Evolutionary conservation across 2,329 filamentous ascomycete species (phyloP).

Genomic region (Stachybotrys elegans): DNA sequence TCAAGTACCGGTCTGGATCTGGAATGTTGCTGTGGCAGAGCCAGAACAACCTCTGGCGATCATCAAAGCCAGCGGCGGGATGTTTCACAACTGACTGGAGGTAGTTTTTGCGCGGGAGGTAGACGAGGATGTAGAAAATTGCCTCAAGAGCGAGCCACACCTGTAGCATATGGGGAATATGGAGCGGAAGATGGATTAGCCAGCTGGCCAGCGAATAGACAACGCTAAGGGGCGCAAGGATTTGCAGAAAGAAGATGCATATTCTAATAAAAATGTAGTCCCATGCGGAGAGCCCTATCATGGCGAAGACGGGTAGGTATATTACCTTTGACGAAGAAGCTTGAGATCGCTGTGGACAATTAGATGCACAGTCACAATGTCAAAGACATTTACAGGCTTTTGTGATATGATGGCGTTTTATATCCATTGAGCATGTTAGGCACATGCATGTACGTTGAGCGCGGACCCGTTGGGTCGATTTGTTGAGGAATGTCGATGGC

Average conservation of each 20-base stretch:
- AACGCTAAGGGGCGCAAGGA: conserved; percentile 43
- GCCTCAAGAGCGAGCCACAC: conserved; percentile 44
- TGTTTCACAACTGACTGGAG: conserved; percentile 48
- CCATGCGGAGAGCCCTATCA: conserved; percentile 11
- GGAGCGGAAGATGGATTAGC: conserved; percentile 18
- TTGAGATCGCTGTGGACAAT: no score
- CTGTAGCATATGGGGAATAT: conserved; percentile 29
- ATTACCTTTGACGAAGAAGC: no score
- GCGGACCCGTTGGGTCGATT: no score
- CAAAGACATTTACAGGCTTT: no score
- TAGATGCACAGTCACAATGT: no score
- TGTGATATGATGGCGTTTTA: no score
- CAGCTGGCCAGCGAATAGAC: conserved; percentile 32
- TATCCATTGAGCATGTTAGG: no score
- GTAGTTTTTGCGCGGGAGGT: conserved; percentile 43
- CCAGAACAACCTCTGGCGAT: conserved; percentile 44
- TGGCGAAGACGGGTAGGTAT: not conserved
- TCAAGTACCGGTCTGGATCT: conserved; percentile 47
- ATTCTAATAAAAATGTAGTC: conserved; percentile 34
- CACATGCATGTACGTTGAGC: no score
- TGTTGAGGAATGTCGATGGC: no score
- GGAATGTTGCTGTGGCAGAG: conserved; percentile 46
- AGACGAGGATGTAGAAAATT: conserved; percentile 48
- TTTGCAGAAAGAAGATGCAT: conserved; percentile 42
- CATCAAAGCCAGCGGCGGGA: conserved; percentile 37